These are phyloP conservation scores for Raphanus sativus DNA, from an alignment of 345 rosid genomes.

Conservation along the genomic window DNA sequence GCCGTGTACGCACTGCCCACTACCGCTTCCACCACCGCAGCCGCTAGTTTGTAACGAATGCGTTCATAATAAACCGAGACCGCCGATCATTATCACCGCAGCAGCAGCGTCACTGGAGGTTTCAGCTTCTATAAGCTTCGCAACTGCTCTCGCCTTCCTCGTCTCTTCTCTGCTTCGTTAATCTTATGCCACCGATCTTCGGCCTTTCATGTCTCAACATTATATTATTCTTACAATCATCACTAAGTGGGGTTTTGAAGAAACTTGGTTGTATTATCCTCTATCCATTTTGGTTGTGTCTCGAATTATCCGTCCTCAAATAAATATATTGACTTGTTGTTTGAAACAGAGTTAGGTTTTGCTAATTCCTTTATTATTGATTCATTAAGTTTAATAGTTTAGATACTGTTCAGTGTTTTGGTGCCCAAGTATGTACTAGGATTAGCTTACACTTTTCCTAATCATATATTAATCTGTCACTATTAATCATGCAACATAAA, in stretches of 20 bases:
- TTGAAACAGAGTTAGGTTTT: not conserved
- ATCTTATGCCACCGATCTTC: not conserved
- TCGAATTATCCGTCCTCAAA: not conserved
- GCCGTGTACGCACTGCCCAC: conserved; percentile 34
- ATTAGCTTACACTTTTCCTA: not conserved
- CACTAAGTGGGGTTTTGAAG: not conserved
- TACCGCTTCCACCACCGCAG: conserved; percentile 33
- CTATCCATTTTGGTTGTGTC: not conserved
- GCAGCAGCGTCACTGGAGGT: conserved; percentile 12
- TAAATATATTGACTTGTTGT: not conserved
- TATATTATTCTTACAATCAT: not conserved
- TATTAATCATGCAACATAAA: not conserved
- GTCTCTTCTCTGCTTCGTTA: conserved; percentile 3
- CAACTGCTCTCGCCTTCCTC: not conserved
- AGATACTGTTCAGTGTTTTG: not conserved
- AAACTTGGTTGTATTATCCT: not conserved
- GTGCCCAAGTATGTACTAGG: not conserved
- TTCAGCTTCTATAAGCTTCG: not conserved
- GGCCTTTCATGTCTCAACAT: not conserved
- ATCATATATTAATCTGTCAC: not conserved
- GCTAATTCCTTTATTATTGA: not conserved
- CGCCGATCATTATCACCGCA: conserved; percentile 37
- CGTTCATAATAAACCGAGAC: conserved; percentile 24
- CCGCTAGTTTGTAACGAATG: conserved; percentile 35
- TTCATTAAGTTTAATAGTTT: not conserved